phyloP scores from a whole-genome alignment of 139 green algal species.

The Astrephomene gubernaculifera region DNA sequence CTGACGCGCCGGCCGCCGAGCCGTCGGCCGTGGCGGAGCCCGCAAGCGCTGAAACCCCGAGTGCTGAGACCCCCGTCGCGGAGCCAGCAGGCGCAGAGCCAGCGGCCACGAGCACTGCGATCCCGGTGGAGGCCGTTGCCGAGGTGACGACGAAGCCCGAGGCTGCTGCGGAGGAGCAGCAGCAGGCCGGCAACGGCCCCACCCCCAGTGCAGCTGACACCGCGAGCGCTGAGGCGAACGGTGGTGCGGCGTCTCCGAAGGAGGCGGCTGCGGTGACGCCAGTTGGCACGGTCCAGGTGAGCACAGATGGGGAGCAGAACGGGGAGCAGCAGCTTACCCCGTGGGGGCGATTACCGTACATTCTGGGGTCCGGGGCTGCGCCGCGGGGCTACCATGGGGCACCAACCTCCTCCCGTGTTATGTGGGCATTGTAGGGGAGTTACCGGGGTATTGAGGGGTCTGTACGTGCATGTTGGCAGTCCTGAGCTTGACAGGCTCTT shows the following conservation, averaged over 20 bases:
- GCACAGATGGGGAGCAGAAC: not conserved
- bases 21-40: not conserved
- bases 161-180: not conserved
- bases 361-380: not conserved
- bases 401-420: too few relatives aligned
- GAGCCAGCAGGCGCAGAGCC: not conserved
- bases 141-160: not conserved
- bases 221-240: not conserved
- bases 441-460: not conserved
- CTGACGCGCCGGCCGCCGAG: too few relatives aligned
- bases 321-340: not conserved
- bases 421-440: too few relatives aligned
- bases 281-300: slow-evolving; percentile 3
- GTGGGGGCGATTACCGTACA: not conserved
- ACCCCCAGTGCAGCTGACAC: not conserved
- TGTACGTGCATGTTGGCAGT: not conserved
- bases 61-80: too few relatives aligned
- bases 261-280: not conserved
- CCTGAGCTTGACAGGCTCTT: too few relatives aligned
- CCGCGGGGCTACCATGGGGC: too few relatives aligned
- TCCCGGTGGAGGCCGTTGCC: not conserved
- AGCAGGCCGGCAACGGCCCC: too few relatives aligned
- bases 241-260: not conserved
- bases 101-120: not conserved
- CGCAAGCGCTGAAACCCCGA: too few relatives aligned